Base-by-base conservation (phyloP, 2,329 filamentous ascomycete species). In the Ophiostoma ips region DNA sequence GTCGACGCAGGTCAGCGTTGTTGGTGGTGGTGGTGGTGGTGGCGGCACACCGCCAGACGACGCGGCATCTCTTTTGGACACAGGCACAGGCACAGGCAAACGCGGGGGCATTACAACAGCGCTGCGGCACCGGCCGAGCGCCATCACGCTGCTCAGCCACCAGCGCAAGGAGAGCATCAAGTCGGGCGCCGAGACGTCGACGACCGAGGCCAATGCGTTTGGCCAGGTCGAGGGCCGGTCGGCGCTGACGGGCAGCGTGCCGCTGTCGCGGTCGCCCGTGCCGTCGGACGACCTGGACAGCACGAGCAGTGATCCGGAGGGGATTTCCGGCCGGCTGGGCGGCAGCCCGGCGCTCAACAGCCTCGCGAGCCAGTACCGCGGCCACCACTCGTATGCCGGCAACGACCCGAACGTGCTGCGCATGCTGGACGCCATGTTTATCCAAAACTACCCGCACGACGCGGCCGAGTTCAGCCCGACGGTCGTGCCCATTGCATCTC, bases 371-470 rank as follows among this genome's bases (percentile, higher is more conserved):
- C 73, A 71, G 36, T 76, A 77, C 54, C 75, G 73, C 52, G 74
- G 77, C 3, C 81, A 80, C 37, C 90, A 96, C 65, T 87, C 84
- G 3, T 96, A 98, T 61, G 75, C 79, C 41, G 92, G 92, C 1
- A 88, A 84, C 51, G 79, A 84, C 53, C 80, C 81, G 4, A 79
- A 68, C 58, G 77, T 84, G 49, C 67, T 84, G 45, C 75, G 75
- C 59, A 81, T 84, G 75, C 66, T 98, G 4, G 87, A 95, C 61
- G 79, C 84, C 5, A 88, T 96, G 68, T 95, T 90, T 60, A 72
- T 80, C 24, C 77, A 84, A 53, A 82, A 82, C 56, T 83, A 79
- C 56, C 78, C 79, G 10, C 77, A 77, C 49, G 79, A 84, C 55
- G 68, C 81, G 43, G 65, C 73, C 40, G 78, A 83, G 58, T 83